Conservation (phyloP, 257 asterid genomes). For the Solanum tarijense region DNA sequence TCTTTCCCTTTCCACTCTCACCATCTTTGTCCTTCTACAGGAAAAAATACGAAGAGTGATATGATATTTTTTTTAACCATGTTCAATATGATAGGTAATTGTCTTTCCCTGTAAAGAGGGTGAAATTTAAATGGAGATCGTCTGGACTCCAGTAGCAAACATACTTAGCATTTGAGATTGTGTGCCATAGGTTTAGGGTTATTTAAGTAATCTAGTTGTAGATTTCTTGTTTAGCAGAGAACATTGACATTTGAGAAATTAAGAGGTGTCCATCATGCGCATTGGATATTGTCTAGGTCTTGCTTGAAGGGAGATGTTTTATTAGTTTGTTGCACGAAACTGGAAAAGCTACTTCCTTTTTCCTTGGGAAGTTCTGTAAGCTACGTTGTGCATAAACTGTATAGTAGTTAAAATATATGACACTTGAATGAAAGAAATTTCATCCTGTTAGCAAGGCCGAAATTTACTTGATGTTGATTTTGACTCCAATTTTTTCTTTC, state of each 20-base stretch:
- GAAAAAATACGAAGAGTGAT: not conserved
- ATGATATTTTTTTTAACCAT: not conserved
- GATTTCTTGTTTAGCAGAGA: not conserved
- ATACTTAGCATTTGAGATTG: not conserved
- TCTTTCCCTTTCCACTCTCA: not conserved
- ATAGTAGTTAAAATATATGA: not conserved
- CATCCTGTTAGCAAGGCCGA: not conserved
- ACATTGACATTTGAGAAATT: not conserved
- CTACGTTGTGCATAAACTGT: not conserved
- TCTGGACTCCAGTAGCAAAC: not conserved
- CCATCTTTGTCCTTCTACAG: not conserved
- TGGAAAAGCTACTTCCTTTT: not conserved
- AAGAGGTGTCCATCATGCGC: not conserved
- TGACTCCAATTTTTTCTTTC: constrained; percentile 10
- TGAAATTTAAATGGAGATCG: not conserved
- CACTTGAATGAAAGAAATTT: not conserved
- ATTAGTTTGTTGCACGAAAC: not conserved
- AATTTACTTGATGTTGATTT: not conserved
- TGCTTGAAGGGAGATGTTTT: not conserved
- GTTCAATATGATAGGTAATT: not conserved
- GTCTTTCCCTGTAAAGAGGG: not conserved
- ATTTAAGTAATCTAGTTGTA: not conserved
- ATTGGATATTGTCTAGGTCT: not conserved
- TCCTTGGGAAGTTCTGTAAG: not conserved
- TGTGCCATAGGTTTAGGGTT: not conserved